Evolutionary conservation across 176 grass and related monocot genomes (phyloP), one percentile per base, ranked within the genome.

Genomic region (Lolium rigidum): DNA sequence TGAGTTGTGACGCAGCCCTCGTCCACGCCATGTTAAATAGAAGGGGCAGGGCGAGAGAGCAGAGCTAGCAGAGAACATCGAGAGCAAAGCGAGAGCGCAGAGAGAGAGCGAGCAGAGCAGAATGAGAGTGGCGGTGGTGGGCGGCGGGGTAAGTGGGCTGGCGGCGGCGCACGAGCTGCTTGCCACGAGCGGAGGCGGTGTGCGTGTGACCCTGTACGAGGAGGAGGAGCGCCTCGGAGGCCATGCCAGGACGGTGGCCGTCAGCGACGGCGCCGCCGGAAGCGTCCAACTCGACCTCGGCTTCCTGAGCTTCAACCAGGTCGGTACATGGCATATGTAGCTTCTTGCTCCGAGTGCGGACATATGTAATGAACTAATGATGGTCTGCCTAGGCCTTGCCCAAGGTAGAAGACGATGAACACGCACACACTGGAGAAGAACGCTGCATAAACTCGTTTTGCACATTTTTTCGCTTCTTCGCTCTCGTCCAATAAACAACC

Each of bases 91-190:
- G 0, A 60, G 6, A 37, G 28, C 12, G 2, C 13, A 20, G 38
- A n/a, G 39, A 43, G 6, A 0, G 3, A 60, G 67, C 17, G 12
- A 44, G 37, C 38, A 72, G 20, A 12, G 64, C 26, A 38, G 1
- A 9, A 68, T 68, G 65, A 68, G 65, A 1, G 65, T 68, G 31
- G 65, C 65, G 65, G 65, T 68, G 5, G 65, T 68, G 7, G 65
- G 65, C 4, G 65, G 65, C 65, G 65, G 65, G 65, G 65, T 68
- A 5, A 68, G 65, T 3, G 65, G 65, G 31, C 65, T 68, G 65
- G 31, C 65, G 65, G 65, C 65, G 65, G 65, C 65, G 65, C 65
- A 68, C 8, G 65, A 68, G 65, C 65, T 65, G 25, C 62, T 69
- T 9, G 66, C 66, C 37, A 4, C 66, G 0, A 18, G 66, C 35